Base-by-base conservation (phyloP, 495 filamentous ascomycete species). In the Aspergillus panamensis region DNA sequence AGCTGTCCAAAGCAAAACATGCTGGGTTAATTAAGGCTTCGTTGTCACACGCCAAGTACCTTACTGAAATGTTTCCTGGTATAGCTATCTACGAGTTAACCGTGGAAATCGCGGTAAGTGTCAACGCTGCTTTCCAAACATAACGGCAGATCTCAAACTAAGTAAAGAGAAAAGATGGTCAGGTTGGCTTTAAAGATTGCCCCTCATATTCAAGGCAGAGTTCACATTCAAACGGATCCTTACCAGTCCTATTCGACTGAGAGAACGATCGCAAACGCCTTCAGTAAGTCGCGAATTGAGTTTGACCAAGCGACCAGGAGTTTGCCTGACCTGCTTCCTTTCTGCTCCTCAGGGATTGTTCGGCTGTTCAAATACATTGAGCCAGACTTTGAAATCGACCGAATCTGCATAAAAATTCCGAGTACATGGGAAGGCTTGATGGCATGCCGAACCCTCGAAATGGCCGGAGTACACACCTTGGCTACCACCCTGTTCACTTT, bases 161-260 rank as follows among this genome's bases (percentile, higher is more conserved):
- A 51, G 6, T 13, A 45, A 40, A 1, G 20, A 7, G 37, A 37
- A 25, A 39, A 80, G 77, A 81, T 82, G 72, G 74, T 83, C 13
- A 79, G 76, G 57, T 66, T 88, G 21, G 76, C 77, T 19, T 67
- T 85, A 6, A 63, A 66, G 32, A 80, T 87, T 39, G 72, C 74
- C 1, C 75, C 76, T 1, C 70, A 83, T 33, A 72, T 86, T 42
- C 76, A 62, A 6, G 85, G 82, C 3, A 72, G 64, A 48, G 72
- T 85, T 16, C 85, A 87, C 65, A 73, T 87, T 35, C 82, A 87
- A 63, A 82, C 79, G 0, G 87, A 89, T 58, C 84, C 85, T 0
- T 77, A 77, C 51, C 73, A 80, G 51, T 73, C 80, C 4, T 82
- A 82, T 57, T 77, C 77, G 7, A 78, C 73, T 3, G 65, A 77